Evolutionary conservation across 768 basidiomycete genomes (phyloP), one percentile per base, ranked within the genome.

Genomic region (Boletus bicolor): DNA sequence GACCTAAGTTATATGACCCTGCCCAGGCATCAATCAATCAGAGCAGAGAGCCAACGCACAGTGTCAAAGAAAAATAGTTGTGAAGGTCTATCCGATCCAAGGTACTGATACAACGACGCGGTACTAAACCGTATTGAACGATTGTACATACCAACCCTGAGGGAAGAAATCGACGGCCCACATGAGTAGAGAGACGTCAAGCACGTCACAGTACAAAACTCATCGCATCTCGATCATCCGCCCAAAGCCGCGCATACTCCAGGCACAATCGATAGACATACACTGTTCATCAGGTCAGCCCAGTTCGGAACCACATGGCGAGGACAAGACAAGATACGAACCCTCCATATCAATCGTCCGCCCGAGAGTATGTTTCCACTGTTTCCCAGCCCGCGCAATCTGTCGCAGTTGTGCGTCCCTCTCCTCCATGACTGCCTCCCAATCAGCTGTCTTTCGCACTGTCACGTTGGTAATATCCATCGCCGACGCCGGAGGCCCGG

Each of bases 281-380:
- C 36, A 82, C 91, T 92, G 64, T 58, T 30, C 21, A 8, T 21
- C 24, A 36, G 2, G 34, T 60, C 34, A 54, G 46, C 5, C 9
- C 21, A 2, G 10, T 21, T 24, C 15, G 5, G 51, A 47, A 36
- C 9, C 2, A 12, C 9, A 24, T 30, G 7, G 9, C 15, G 19
- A 17, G 24, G 5, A n/a, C 24, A 26, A 35, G 21, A 28, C 28
- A 6, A 2, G 36, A 17, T 8, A 75, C 84, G 59, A 58, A 92
- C 93, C 88, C 82, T 98, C 92, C 90, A 97, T 93, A 74, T 98
- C 96, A 53, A 87, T 77, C 53, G 81, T 84, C 48, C 96, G 74
- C 28, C 91, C 92, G 19, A 92, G 80, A 1, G 84, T 89, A 64
- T 83, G 81, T 71, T 89, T 93, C 96, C 96, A 98, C 55, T 90